These are phyloP conservation scores for Solanum boliviense DNA, from an alignment of 257 asterid species.

Conservation along the genomic window DNA sequence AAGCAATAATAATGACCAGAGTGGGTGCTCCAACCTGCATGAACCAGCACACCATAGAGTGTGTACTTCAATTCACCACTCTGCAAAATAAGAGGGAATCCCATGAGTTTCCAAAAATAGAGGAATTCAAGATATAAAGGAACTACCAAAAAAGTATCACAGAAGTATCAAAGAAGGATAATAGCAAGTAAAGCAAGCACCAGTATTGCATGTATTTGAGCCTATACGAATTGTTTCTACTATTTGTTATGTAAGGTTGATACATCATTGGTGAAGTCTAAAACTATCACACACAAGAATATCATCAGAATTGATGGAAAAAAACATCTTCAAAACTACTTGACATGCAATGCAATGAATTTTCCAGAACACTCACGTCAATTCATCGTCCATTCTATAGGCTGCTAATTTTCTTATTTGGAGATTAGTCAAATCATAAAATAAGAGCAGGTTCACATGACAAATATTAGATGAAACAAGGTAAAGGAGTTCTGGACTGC, in stretches of 20 bases:
- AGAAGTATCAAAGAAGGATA: neutral
- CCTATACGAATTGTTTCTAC: neutral
- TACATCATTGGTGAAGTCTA: neutral
- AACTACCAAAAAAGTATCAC: neutral
- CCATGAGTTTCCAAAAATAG: neutral
- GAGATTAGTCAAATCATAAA: neutral
- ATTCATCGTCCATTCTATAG: neutral
- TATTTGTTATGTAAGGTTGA: neutral
- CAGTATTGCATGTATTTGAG: neutral
- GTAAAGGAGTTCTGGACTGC: neutral
- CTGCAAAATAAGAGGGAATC: constrained; percentile 25
- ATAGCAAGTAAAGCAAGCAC: constrained; percentile 4
- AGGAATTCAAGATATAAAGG: neutral
- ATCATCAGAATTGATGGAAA: neutral
- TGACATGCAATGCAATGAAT: neutral
- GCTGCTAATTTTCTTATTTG: neutral
- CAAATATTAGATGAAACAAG: neutral
- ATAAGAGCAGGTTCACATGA: neutral
- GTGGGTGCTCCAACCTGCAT: constrained; percentile 93
- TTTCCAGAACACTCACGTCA: neutral
- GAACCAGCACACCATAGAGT: constrained; percentile 94
- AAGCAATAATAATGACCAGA: constrained; percentile 97
- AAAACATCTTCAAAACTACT: neutral
- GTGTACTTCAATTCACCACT: constrained; percentile 81
- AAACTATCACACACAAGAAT: neutral